Conservation (phyloP, 768 basidiomycete species). For the Boletus insuetus region DNA sequence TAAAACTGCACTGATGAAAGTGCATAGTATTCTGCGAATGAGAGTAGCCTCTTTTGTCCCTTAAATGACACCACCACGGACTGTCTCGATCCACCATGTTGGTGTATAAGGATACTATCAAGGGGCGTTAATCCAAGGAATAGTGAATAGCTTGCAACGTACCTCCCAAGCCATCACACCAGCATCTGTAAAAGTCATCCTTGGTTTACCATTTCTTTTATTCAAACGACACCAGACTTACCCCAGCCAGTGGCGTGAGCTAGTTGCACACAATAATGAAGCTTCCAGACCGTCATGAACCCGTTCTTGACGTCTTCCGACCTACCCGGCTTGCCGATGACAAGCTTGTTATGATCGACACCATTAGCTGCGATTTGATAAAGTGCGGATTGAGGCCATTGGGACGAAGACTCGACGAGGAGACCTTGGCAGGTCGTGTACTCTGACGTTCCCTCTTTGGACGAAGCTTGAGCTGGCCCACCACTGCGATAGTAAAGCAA, state of each 20-base stretch:
- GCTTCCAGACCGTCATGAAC: slow-evolving; percentile 52
- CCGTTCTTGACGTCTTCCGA: slow-evolving; percentile 39
- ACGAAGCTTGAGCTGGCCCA: neutral
- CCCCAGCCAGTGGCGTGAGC: slow-evolving; percentile 34
- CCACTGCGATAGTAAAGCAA: slow-evolving; percentile 25
- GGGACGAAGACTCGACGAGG: slow-evolving; percentile 49
- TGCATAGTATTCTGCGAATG: too few relatives aligned
- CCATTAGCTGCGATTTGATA: slow-evolving; percentile 47
- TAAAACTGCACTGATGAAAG: too few relatives aligned
- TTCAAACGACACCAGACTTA: neutral
- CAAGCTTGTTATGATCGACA: slow-evolving; percentile 45
- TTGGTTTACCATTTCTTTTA: neutral
- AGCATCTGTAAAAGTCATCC: slow-evolving; percentile 27
- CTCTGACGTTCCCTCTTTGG: slow-evolving; percentile 47
- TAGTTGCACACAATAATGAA: slow-evolving; percentile 34
- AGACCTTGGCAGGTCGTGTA: slow-evolving; percentile 61
- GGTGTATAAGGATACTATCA: too few relatives aligned
- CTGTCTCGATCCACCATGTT: too few relatives aligned
- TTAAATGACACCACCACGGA: too few relatives aligned
- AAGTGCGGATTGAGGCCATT: slow-evolving; percentile 56
- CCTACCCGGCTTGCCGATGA: slow-evolving; percentile 53
- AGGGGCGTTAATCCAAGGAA: too few relatives aligned
- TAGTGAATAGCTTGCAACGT: neutral
- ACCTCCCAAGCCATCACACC: slow-evolving; percentile 42
- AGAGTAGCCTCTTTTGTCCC: too few relatives aligned